These are phyloP conservation scores for Dactylonectria macrodidyma DNA, from an alignment of 2,329 filamentous ascomycete genomes.

Conservation along the genomic window DNA sequence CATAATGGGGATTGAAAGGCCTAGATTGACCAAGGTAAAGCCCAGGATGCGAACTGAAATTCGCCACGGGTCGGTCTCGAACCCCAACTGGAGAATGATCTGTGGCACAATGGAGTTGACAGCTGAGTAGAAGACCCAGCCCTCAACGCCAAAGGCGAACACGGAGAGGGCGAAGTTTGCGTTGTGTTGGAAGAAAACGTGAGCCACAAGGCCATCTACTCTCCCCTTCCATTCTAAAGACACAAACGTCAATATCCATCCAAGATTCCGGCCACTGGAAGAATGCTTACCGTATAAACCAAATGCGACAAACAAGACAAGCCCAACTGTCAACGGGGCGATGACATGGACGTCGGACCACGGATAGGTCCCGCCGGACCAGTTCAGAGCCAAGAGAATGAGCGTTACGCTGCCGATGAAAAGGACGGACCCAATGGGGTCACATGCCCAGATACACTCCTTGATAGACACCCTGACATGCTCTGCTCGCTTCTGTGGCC, in stretches of 20 bases:
- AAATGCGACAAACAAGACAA: conserved; percentile 14
- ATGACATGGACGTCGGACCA: conserved; percentile 22
- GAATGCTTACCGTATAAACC: conserved; percentile 20
- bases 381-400: conserved; percentile 24
- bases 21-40: conserved; percentile 20
- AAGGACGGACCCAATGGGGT: conserved; percentile 24
- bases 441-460: conserved; percentile 18
- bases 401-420: conserved; percentile 20
- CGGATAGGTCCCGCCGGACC: conserved; percentile 16
- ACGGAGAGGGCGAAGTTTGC: conserved; percentile 24
- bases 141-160: conserved; percentile 21
- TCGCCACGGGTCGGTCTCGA: conserved; percentile 20
- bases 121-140: conserved; percentile 24
- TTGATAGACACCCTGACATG: conserved; percentile 15
- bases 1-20: conserved; percentile 26
- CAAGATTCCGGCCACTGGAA: background rate
- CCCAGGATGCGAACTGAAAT: conserved; percentile 23
- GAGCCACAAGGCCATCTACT: conserved; percentile 20
- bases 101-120: conserved; percentile 24
- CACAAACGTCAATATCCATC: conserved; percentile 1
- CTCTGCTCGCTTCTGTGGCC: conserved; percentile 23
- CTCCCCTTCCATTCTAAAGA: conserved; percentile 22
- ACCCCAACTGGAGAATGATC: conserved; percentile 21
- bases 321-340: conserved; percentile 12
- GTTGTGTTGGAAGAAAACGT: conserved; percentile 24